phyloP scores from a whole-genome alignment of 2,329 filamentous ascomycete species.

The Fusarium floridanum region DNA sequence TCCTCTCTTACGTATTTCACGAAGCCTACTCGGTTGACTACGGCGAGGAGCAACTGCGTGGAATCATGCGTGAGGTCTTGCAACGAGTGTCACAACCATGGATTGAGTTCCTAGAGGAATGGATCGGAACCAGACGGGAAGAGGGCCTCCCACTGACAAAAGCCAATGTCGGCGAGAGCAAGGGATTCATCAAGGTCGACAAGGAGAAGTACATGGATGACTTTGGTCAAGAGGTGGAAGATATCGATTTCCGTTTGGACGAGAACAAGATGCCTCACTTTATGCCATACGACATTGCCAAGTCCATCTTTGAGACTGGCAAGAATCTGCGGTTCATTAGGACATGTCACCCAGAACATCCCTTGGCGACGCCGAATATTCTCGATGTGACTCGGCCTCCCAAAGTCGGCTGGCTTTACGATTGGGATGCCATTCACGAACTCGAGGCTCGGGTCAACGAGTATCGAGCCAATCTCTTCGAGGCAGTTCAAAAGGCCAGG shows the following conservation, averaged over 20 bases:
- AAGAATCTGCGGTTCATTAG: conserved; percentile 80
- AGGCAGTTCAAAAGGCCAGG: conserved; percentile 37
- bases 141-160: conserved; percentile 67
- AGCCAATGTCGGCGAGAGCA: conserved; percentile 57
- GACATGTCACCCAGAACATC: conserved; percentile 77
- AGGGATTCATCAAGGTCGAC: conserved; percentile 72
- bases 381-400: conserved; percentile 65
- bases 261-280: conserved; percentile 77
- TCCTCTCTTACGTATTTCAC: conserved; percentile 72
- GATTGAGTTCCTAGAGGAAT: conserved; percentile 76
- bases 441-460: conserved; percentile 70
- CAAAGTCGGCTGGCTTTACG: conserved; percentile 75
- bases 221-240: conserved; percentile 67
- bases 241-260: conserved; percentile 73
- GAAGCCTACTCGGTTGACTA: conserved; percentile 75
- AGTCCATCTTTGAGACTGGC: conserved; percentile 83
- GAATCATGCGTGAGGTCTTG: conserved; percentile 76
- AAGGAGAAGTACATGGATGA: conserved; percentile 69
- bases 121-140: conserved; percentile 78
- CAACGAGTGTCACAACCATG: conserved; percentile 73
- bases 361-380: conserved; percentile 68
- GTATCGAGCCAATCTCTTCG: conserved; percentile 50
- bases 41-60: conserved; percentile 70
- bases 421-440: conserved; percentile 75
- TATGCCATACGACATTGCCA: conserved; percentile 76